Evolutionary conservation across 2,329 filamentous ascomycete species (phyloP), one percentile per base, ranked within the genome.

Genomic region (Stagonosporopsis vannaccii): DNA sequence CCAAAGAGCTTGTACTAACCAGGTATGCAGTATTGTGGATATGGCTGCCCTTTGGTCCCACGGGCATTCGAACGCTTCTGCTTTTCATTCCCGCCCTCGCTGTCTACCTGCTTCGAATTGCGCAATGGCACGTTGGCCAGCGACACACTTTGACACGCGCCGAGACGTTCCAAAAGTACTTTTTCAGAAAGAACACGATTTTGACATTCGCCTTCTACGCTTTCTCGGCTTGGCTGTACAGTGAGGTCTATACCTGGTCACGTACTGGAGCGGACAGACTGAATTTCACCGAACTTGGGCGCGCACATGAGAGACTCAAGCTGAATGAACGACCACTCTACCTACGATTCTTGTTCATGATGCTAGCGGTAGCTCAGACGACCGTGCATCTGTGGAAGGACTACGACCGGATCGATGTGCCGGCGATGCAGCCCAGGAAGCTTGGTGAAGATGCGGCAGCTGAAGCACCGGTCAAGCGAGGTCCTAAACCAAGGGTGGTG

Each of bases 291-390:
- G 90, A 89, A 51, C 84, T 86, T 63, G 85, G 84, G 58, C 86
- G 85, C 75, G 71, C 78, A 11, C 81, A 84, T 63, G 91, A 95
- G 73, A 85, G 92, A 32, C 84, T 89, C 19, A 84, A 87, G 48
- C 78, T 97, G 56, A 98, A 98, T 73, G 94, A 98, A 80, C 86
- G 90, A 62, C 89, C 92, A 0, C 84, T 98, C 23, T 95, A 92
- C 72, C 80, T 97, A 46, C 87, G 90, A 30, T 85, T 84, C 57
- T 87, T 90, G 68, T 85, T 95, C 62, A 71, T 88, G 3, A 75
- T 87, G 0, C 82, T 95, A 39, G 91, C 90, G 4, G 56, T 90
- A 9, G 77, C 83, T n/a, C 90, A 96, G 74, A 86, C 89, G 1
- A 68, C 83, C 11, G 70, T 84, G 28, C 93, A 97, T 72, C 80